Evolutionary conservation across 2,329 filamentous ascomycete species (phyloP), one percentile per base, ranked within the genome.

Genomic region (Fusarium mangiferae): DNA sequence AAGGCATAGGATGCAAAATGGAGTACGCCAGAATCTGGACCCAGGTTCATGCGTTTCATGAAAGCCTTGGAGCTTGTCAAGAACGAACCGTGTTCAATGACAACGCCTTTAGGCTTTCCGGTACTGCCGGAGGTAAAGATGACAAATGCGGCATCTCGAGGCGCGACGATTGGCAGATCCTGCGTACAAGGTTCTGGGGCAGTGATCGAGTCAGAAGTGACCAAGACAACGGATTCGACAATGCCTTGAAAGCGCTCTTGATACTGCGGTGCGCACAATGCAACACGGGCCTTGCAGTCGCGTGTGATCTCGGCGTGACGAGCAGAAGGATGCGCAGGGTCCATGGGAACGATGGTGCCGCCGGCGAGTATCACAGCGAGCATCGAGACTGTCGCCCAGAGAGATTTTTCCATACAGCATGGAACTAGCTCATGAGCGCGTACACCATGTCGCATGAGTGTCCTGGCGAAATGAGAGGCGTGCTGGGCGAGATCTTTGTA

Each of bases 51-150:
- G 3, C 66, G 45, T 28, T 65, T 35, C 38, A 49, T 72, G n/a
- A 68, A 75, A 22, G 58, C 70, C 10, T 22, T 73, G 2, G 62
- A 49, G 14, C 68, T 69, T 1, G 68, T 57, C 1, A 66, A 20
- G 14, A 78, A 72, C 0, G 75, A 67, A 1, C 55, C 45, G 24
- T 78, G 77, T 5, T 74, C 69, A 30, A 78, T 74, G 2, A 78
- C 59, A 18, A 78, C 63, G 3, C 77, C 77, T 22, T 78, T 78
- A 0, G 77, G 72, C 12, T 51, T 77, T 38, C 77, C 77, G 2
- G 77, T 78, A 13, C 77, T 78, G 9, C 77, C 77, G 1, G 75
- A 78, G 10, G 77, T 78, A 26, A 68, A 78, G 11, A 78, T 76
- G 14, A 72, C 57, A 11, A 77, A 72, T 1, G 71, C 73, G 0